Evolutionary conservation across 129 eudicot genomes (phyloP).

Genomic region (Deinandra increscens): DNA sequence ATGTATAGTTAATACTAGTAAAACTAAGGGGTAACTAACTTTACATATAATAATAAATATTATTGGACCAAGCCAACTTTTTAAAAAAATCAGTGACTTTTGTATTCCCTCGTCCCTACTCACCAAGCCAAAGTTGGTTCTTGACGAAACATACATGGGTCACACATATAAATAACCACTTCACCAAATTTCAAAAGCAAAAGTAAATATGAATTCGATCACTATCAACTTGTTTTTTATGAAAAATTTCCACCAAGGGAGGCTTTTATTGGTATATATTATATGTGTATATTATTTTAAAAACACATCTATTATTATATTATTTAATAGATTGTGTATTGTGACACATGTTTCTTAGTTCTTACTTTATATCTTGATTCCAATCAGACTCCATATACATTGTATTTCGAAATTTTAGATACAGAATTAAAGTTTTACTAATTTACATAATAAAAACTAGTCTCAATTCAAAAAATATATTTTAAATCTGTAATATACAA

Average conservation of each 20-base stretch:
- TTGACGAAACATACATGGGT: conserved; percentile 29
- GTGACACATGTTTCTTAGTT: conserved; percentile 30
- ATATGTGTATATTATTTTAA: conserved; percentile 6
- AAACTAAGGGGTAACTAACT: no score
- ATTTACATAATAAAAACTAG: background rate
- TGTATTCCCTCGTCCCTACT: background rate
- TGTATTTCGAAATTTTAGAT: conserved; percentile 7
- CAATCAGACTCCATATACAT: conserved; percentile 25
- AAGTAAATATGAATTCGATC: conserved; percentile 42
- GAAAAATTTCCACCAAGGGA: conserved; percentile 23
- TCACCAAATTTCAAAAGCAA: conserved; percentile 39
- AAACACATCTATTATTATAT: conserved; percentile 6
- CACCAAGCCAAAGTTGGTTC: conserved; percentile 27
- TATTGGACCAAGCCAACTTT: no score
- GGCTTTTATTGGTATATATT: conserved; percentile 26
- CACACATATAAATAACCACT: conserved; percentile 37
- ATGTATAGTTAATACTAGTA: no score
- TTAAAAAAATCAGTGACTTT: no score
- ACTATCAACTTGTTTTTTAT: conserved; percentile 19
- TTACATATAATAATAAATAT: no score
- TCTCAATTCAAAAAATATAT: background rate
- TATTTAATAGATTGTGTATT: conserved; percentile 12
- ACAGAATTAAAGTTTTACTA: conserved; percentile 9
- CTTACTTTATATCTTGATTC: conserved; percentile 14
- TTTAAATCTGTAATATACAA: background rate